A percentile compares a stretch with the other conserved stretches of the same genome.
phyloP scores from a whole-genome alignment of 2,329 filamentous ascomycete species.

The Apiospora kogelbergensis region DNA sequence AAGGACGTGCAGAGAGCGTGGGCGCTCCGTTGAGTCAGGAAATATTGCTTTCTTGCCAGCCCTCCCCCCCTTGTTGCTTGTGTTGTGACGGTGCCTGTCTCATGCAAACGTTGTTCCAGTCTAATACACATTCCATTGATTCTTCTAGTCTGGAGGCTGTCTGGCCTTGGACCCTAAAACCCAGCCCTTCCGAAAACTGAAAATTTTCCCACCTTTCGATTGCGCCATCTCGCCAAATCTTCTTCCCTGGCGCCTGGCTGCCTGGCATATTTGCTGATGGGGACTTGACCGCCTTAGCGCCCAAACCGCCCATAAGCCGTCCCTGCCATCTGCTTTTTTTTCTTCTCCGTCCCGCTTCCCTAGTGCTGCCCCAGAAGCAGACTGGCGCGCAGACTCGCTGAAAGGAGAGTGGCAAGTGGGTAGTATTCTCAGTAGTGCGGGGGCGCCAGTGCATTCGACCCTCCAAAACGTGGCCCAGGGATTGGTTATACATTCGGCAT shows the following conservation, averaged over 20 bases:
- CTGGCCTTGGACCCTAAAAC: background rate
- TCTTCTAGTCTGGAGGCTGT: background rate
- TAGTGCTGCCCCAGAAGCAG: background rate
- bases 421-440: background rate
- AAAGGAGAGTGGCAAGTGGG: background rate
- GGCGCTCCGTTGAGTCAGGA: background rate
- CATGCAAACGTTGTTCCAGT: background rate
- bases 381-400: too few relatives aligned
- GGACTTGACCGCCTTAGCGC: constrained; percentile 9
- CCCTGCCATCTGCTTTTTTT: background rate
- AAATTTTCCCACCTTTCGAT: background rate
- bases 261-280: background rate
- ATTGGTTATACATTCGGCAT: constrained; percentile 2
- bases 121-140: background rate
- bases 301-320: background rate
- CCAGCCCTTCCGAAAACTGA: background rate
- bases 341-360: background rate
- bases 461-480: background rate
- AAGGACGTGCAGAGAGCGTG: background rate
- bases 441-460: background rate
- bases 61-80: background rate
- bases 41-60: too few relatives aligned
- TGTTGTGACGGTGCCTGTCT: background rate
- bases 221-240: background rate
- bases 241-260: background rate